These are phyloP conservation scores for Phtheirospermum japonicum DNA, from an alignment of 257 asterid genomes.

Conservation along the genomic window DNA sequence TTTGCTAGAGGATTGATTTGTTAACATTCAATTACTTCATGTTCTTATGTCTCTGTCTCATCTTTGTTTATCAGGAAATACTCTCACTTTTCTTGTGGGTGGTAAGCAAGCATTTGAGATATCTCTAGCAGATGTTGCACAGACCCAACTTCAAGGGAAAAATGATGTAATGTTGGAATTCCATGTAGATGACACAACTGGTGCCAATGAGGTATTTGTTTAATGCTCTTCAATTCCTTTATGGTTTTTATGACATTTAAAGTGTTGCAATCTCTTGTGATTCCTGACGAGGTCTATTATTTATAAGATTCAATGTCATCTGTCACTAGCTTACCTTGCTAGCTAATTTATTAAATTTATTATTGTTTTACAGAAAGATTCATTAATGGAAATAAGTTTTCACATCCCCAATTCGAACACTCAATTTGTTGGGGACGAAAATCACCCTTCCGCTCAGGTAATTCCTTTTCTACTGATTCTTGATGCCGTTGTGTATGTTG, in stretches of 20 bases:
- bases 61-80: slow-evolving; percentile 54
- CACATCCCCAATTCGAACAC: slow-evolving; percentile 91
- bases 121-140: slow-evolving; percentile 93
- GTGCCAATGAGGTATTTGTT: slow-evolving; percentile 77
- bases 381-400: slow-evolving; percentile 94
- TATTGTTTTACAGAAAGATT: slow-evolving; percentile 75
- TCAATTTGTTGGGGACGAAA: slow-evolving; percentile 54
- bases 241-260: slow-evolving; percentile 7
- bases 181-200: slow-evolving; percentile 94
- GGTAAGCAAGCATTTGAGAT: slow-evolving; percentile 90
- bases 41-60: slow-evolving; percentile 3
- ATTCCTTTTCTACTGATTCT: slow-evolving; percentile 20
- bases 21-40: slow-evolving; percentile 2
- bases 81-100: slow-evolving; percentile 78
- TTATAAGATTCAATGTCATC: background rate
- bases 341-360: background rate
- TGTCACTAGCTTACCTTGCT: background rate
- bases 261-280: background rate
- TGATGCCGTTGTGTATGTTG: slow-evolving; percentile 1
- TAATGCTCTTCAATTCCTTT: background rate
- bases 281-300: background rate
- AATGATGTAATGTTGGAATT: slow-evolving; percentile 92
- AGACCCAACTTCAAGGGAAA: slow-evolving; percentile 97
- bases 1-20: slow-evolving; percentile 1
- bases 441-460: slow-evolving; percentile 86